Percentiles rank a stretch among this genome's conserved stretches.
These are phyloP conservation scores for Neurospora terricola DNA, from an alignment of 495 filamentous ascomycete genomes.

Conservation along the genomic window DNA sequence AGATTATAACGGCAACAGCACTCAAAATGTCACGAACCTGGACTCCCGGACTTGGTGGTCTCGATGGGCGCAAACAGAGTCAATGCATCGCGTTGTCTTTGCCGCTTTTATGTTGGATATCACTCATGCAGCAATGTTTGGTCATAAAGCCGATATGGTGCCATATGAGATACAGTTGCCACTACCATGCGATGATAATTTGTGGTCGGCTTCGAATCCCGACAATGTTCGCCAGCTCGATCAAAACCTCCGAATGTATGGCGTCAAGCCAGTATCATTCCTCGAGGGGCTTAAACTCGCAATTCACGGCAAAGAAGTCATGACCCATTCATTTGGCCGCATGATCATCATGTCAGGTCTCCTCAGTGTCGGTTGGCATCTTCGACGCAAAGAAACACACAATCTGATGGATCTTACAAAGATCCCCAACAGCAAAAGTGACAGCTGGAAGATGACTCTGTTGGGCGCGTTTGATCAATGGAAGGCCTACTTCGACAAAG, in stretches of 20 bases:
- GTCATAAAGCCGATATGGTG: constrained; percentile 91
- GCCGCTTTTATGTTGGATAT: constrained; percentile 93
- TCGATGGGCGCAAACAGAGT: constrained; percentile 90
- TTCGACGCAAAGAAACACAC: constrained; percentile 90
- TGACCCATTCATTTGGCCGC: constrained; percentile 86
- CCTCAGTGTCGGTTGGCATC: constrained; percentile 89
- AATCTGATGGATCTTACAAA: constrained; percentile 63
- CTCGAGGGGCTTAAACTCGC: constrained; percentile 84
- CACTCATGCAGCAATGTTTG: constrained; percentile 94
- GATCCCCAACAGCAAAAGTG: constrained; percentile 66
- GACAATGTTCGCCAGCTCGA: constrained; percentile 79
- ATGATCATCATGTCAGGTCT: constrained; percentile 93
- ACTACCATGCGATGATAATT: constrained; percentile 83
- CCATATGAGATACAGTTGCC: constrained; percentile 92
- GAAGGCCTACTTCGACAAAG: constrained; percentile 83
- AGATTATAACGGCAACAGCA: background rate
- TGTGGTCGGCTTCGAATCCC: constrained; percentile 86
- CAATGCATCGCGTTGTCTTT: constrained; percentile 84
- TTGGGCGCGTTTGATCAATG: constrained; percentile 87
- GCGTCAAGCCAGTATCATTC: constrained; percentile 76
- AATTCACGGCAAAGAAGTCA: constrained; percentile 75
- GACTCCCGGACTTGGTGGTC: constrained; percentile 85
- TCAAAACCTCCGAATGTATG: constrained; percentile 70
- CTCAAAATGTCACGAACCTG: constrained; percentile 19
- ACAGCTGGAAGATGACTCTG: constrained; percentile 80